phyloP scores from a whole-genome alignment of 768 basidiomycete genomes.

The Pholiota conissans region DNA sequence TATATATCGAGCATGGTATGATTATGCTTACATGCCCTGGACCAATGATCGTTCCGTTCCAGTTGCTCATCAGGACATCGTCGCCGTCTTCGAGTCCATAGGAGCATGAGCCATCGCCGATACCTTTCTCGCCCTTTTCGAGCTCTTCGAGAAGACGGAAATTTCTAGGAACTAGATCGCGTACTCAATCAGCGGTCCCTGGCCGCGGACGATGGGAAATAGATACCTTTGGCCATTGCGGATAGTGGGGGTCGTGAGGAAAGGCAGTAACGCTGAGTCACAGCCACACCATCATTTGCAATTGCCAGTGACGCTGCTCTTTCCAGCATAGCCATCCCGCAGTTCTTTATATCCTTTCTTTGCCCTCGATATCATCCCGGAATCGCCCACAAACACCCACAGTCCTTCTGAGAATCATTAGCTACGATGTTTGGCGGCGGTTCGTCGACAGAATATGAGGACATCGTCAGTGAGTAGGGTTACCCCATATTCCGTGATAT shows the following conservation, averaged over 20 bases:
- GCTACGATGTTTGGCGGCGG: slow-evolving; percentile 69
- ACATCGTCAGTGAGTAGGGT: slow-evolving; percentile 76
- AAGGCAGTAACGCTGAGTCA: slow-evolving; percentile 19
- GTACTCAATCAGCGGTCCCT: not conserved
- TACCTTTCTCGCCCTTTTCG: slow-evolving; percentile 99
- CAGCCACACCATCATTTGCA: slow-evolving; percentile 25
- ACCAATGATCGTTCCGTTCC: slow-evolving; percentile 99
- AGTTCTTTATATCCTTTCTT: slow-evolving; percentile 5
- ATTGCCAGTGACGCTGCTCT: not conserved
- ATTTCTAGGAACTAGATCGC: slow-evolving; percentile 81
- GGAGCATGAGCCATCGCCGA: slow-evolving; percentile 96
- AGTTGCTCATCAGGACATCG: slow-evolving; percentile 96
- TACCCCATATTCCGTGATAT: not conserved
- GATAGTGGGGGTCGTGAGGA: slow-evolving; percentile 3
- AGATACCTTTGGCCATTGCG: slow-evolving; percentile 54
- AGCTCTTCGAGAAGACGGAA: slow-evolving; percentile 97
- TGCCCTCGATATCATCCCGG: slow-evolving; percentile 1
- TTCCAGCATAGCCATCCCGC: slow-evolving; percentile 16
- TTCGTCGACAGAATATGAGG: slow-evolving; percentile 80
- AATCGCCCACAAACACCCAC: not conserved
- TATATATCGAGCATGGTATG: not conserved
- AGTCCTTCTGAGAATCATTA: not conserved
- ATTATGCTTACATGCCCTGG: slow-evolving; percentile 82
- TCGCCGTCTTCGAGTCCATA: slow-evolving; percentile 95
- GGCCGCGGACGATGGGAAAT: not conserved